Percentiles rank a stretch among this genome's conserved stretches.
These are phyloP conservation scores for Kwoniella mangroviensis DNA, from an alignment of 768 basidiomycete species.

Conservation along the genomic window DNA sequence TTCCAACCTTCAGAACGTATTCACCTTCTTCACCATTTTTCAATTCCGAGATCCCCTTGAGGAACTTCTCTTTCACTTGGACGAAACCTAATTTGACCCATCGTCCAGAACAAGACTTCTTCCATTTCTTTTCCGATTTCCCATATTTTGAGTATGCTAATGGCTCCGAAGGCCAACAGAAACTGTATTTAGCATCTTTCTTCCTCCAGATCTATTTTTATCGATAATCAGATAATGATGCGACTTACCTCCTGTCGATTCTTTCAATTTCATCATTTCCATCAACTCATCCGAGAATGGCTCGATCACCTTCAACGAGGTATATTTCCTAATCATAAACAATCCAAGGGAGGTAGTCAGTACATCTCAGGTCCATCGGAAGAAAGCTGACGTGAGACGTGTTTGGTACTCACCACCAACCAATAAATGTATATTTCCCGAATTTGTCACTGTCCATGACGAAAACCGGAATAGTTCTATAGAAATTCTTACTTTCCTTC, in stretches of 20 bases:
- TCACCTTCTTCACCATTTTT: background rate
- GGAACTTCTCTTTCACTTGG: background rate
- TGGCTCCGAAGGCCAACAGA: too few relatives aligned
- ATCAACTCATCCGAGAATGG: background rate
- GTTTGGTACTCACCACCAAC: background rate
- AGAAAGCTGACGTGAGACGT: background rate
- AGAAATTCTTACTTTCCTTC: background rate
- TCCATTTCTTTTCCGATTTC: conserved; percentile 1
- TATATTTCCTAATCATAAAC: background rate
- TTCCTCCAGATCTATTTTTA: too few relatives aligned
- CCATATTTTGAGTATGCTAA: background rate
- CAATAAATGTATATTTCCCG: background rate
- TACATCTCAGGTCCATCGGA: too few relatives aligned
- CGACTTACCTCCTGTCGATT: background rate
- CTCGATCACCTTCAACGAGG: background rate
- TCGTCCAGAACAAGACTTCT: background rate
- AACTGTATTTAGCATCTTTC: too few relatives aligned
- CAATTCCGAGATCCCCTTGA: background rate
- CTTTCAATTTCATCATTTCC: background rate
- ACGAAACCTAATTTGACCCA: background rate
- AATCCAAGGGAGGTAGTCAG: too few relatives aligned
- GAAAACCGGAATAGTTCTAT: background rate
- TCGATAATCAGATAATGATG: background rate
- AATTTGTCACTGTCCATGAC: background rate
- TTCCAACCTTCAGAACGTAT: background rate